phyloP scores from a whole-genome alignment of 2,329 filamentous ascomycete genomes.

The Exophiala mesophila region DNA sequence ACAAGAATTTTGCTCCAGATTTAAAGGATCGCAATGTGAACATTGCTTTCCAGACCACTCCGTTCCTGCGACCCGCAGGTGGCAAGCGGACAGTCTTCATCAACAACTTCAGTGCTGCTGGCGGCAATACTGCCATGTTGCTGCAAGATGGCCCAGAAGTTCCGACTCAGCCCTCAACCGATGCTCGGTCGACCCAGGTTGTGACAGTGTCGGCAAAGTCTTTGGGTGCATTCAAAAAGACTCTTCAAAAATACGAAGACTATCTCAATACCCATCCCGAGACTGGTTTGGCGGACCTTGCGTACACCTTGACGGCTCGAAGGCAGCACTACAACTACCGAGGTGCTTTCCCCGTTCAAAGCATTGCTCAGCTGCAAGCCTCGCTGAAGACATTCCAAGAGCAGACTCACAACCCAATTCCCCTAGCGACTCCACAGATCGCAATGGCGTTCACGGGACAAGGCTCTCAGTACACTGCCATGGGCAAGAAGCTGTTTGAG shows the following conservation, averaged over 20 bases:
- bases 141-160: constrained; percentile 55
- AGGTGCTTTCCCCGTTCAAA: constrained; percentile 30
- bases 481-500: constrained; percentile 35
- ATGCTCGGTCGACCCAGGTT: constrained; percentile 55
- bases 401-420: constrained; percentile 29
- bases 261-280: constrained; percentile 54
- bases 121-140: constrained; percentile 65
- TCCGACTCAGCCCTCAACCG: constrained; percentile 32
- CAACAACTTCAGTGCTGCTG: constrained; percentile 68
- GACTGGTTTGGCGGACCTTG: constrained; percentile 50
- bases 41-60: constrained; percentile 42
- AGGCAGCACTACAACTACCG: constrained; percentile 41
- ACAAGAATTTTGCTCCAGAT: constrained; percentile 33
- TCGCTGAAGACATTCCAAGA: constrained; percentile 27
- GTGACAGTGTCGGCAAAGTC: constrained; percentile 56
- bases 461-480: constrained; percentile 35
- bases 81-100: constrained; percentile 41
- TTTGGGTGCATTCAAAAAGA: constrained; percentile 45
- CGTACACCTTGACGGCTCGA: constrained; percentile 63
- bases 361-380: constrained; percentile 29
- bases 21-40: constrained; percentile 32
- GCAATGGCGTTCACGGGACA: constrained; percentile 39
- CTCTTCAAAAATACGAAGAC: constrained; percentile 51
- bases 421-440: constrained; percentile 29
- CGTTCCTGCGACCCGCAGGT: constrained; percentile 29